Base-by-base conservation (phyloP, 805 yeast genomes). In the Saturnispora hagleri region DNA sequence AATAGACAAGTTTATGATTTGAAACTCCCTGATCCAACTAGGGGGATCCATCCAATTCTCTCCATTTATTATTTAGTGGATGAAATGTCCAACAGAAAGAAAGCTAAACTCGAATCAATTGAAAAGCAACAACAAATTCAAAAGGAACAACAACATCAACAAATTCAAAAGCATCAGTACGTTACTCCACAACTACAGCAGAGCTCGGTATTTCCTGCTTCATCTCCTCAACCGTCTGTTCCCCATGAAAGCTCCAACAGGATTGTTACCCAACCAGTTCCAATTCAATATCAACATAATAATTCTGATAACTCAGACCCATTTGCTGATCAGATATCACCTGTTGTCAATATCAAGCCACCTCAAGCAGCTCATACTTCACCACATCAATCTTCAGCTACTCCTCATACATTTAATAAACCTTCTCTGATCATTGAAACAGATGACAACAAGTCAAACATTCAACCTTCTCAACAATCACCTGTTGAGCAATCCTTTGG, bases 31-130 rank as follows among this genome's bases (percentile, higher is more conserved):
- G 93, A 89, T 66, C 97, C 98, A 15, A 86, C 96, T 0, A 74
- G 77, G 50, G 91, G 90, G 1, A 90, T 78, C 66, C 95, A 90
- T 68, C 98, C 99, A 0, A 73, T 90, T 56, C 70, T 91, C 12
- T 88, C 96, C 6, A 84, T 91, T 38, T 93, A 93, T 65, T 84
- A 80, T 62, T 74, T 93, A 57, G 96, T 89, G 17, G 83, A 80
- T 50, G 99, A 93, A 69, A 86, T 88, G 84, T 64, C 76, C 56
- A 81, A 77, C 61, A 77, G 96, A 51, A 84, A 82, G 68, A 71
- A 69, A 57, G 80, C 82, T 6, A 82, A 84, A 67, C 80, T 18
- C 10, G 43, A 75, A 49, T 76, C 73, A 56, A 71, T 74, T 17
- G 51, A 50, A 31, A 58, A 53, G 9, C 58, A 53, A 43, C 53